Evolutionary conservation across 768 basidiomycete genomes (phyloP).

Genomic region (Dentipellis sp.): DNA sequence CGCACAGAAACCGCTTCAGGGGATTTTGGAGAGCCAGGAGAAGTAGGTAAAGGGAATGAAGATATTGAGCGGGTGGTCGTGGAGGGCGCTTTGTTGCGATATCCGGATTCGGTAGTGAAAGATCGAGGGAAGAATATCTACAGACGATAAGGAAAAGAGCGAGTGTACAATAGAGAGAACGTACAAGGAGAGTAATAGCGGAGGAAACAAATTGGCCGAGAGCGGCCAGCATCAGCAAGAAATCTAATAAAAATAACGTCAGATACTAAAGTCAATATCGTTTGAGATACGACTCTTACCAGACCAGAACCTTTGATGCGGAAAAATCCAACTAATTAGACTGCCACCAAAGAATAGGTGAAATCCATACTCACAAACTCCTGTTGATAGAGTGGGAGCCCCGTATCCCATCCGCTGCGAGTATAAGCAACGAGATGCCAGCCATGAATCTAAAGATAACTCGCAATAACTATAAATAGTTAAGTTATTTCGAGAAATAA

Average conservation of each 20-base stretch:
- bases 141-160: not conserved
- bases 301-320: constrained; percentile 41
- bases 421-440: constrained; percentile 55
- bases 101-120: constrained; percentile 53
- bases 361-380: constrained; percentile 42
- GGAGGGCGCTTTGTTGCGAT: constrained; percentile 33
- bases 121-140: constrained; percentile 79
- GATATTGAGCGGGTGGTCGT: constrained; percentile 11
- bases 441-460: constrained; percentile 72
- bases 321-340: too few species aligned
- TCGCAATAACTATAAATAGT: constrained; percentile 43
- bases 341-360: not conserved
- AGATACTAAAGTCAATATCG: not conserved
- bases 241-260: constrained; percentile 32
- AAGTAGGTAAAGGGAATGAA: constrained; percentile 4
- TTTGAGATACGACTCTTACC: constrained; percentile 28
- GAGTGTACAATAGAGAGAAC: constrained; percentile 16
- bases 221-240: constrained; percentile 60
- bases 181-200: constrained; percentile 68
- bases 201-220: constrained; percentile 76
- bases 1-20: not conserved
- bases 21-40: not conserved
- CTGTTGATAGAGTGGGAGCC: constrained; percentile 39
- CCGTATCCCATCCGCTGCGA: constrained; percentile 57
- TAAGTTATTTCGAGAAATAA: not conserved